A percentile compares a stretch with the other conserved stretches of the same genome.
Evolutionary conservation across 2,329 filamentous ascomycete genomes (phyloP).

Genomic region (Dryadomyces sulphureus): DNA sequence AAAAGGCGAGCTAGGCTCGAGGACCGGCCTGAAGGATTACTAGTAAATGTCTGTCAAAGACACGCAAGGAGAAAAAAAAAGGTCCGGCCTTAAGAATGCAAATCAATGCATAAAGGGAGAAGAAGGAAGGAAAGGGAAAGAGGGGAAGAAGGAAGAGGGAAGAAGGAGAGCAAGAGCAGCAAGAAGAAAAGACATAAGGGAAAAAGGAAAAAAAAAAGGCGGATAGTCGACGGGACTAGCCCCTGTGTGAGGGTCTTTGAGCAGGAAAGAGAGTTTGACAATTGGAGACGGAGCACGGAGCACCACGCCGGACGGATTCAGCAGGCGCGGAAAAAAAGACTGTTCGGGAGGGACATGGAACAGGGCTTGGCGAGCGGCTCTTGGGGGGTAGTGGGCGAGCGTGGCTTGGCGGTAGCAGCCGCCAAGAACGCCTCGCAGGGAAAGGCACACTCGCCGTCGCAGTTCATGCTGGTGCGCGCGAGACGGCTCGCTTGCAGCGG

Average conservation of each 20-base stretch:
- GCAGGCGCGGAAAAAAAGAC: slow-evolving; percentile 3
- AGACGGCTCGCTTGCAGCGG: too few species aligned
- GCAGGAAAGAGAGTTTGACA: not conserved
- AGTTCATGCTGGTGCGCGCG: too few species aligned
- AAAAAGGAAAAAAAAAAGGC: not conserved
- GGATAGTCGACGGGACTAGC: not conserved
- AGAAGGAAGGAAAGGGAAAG: not conserved
- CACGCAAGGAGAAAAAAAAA: slow-evolving; percentile 7
- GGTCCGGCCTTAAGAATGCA: slow-evolving; percentile 14
- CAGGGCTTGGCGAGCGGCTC: slow-evolving; percentile 4
- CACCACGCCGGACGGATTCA: too few species aligned
- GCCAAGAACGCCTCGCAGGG: too few species aligned
- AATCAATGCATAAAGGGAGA: slow-evolving; percentile 1
- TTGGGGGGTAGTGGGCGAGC: slow-evolving; percentile 1
- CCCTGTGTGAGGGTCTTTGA: not conserved
- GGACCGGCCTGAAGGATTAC: not conserved
- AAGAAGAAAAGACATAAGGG: not conserved
- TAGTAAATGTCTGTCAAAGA: not conserved
- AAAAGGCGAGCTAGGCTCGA: too few species aligned
- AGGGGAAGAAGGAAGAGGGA: not conserved
- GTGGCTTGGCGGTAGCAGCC: too few species aligned
- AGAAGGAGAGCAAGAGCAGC: slow-evolving; percentile 4
- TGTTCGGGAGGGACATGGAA: not conserved
- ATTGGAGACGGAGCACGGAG: too few species aligned
- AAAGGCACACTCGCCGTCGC: too few species aligned